phyloP scores from a whole-genome alignment of 176 grass and related monocot genomes.

The Triticum timopheevii region DNA sequence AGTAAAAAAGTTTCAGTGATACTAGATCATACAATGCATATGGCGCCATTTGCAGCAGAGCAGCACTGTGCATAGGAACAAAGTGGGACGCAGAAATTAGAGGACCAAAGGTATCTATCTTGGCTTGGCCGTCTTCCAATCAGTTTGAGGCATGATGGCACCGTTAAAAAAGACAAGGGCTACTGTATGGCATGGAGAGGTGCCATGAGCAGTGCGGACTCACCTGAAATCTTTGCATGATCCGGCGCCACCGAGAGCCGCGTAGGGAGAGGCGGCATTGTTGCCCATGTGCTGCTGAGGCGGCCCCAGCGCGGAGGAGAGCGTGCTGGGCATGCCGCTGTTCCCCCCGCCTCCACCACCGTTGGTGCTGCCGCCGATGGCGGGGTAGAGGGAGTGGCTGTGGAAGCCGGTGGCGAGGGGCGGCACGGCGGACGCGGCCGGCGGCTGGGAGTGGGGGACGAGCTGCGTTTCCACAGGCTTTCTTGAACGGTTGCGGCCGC shows the following conservation, averaged over 20 bases:
- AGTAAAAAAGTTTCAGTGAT: slow-evolving; percentile 27
- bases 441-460: slow-evolving; percentile 37
- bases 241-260: slow-evolving; percentile 25
- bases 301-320: slow-evolving; percentile 40
- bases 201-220: not conserved
- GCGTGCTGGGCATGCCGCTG: slow-evolving; percentile 12
- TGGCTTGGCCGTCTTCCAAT: not conserved
- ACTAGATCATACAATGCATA: not conserved
- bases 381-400: slow-evolving; percentile 43
- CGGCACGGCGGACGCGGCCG: not conserved
- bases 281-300: slow-evolving; percentile 49
- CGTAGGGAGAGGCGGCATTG: slow-evolving; percentile 24
- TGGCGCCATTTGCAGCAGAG: slow-evolving; percentile 2
- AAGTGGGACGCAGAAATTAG: slow-evolving; percentile 2
- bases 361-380: slow-evolving; percentile 31
- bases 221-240: slow-evolving; percentile 63
- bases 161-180: not conserved
- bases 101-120: not conserved
- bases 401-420: slow-evolving; percentile 39
- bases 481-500: slow-evolving; percentile 96
- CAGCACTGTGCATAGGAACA: slow-evolving; percentile 21
- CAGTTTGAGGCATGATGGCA: not conserved
- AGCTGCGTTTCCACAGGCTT: slow-evolving; percentile 98
- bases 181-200: not conserved
- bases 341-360: slow-evolving; percentile 30